Percentiles rank a stretch among this genome's conserved stretches.
These are phyloP conservation scores for Teunomyces aglyptinius DNA, from an alignment of 805 yeast genomes.

Conservation along the genomic window DNA sequence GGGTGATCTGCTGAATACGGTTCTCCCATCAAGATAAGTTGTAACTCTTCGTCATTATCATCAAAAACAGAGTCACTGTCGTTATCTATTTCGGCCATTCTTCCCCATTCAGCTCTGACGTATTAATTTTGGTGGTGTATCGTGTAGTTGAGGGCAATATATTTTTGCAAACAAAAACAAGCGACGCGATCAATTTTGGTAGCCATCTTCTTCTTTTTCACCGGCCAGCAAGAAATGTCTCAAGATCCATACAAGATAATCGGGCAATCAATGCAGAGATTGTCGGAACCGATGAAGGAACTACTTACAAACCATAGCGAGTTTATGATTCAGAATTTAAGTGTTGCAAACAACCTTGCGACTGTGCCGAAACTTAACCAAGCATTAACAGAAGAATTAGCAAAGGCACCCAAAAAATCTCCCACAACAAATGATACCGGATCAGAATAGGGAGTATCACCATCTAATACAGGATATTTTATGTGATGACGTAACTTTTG, in stretches of 20 bases:
- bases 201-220: too few species aligned
- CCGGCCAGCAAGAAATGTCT: background rate
- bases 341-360: constrained; percentile 24
- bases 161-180: background rate
- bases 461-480: too few species aligned
- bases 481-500: too few species aligned
- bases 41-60: constrained; percentile 10
- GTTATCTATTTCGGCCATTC: constrained; percentile 2
- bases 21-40: constrained; percentile 2
- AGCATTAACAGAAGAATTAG: constrained; percentile 1
- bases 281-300: constrained; percentile 25
- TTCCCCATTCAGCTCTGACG: background rate
- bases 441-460: too few species aligned
- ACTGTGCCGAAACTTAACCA: constrained; percentile 11
- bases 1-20: background rate
- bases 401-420: background rate
- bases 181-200: too few species aligned
- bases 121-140: background rate
- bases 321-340: constrained; percentile 26
- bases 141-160: background rate
- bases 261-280: constrained; percentile 18
- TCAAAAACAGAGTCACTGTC: constrained; percentile 11
- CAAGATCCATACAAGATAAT: constrained; percentile 27
- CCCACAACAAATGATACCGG: too few species aligned
- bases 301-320: constrained; percentile 29